Evolutionary conservation across 2,329 filamentous ascomycete genomes (phyloP), one percentile per base, ranked within the genome.

Genomic region (Trichoderma endophyticum): DNA sequence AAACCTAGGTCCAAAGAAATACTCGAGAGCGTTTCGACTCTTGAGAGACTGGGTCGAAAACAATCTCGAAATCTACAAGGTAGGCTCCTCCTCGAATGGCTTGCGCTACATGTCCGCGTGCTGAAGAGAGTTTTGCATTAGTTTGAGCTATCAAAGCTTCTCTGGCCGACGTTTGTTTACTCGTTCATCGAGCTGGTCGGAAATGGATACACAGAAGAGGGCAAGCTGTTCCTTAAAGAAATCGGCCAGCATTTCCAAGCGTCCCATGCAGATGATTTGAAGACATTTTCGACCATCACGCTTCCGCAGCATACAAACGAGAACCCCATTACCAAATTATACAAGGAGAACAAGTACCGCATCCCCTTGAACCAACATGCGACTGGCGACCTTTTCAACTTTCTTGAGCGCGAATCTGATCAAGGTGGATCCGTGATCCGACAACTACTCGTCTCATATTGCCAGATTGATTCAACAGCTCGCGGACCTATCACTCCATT

Each of bases 101-200:
- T 26, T 11, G 24, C 21, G 7, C 5, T 12, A 7, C n/a, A 36
- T 32, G 11, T 4, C 14, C 57, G 6, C 30, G n/a, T 61, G 28
- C 71, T 72, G 24, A 72, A 28, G 9, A 61, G 18, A 12, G 30
- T 18, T 61, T n/a, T 61, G 18, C 72, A 14, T 74, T 60, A 95
- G 90, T 94, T 95, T 59, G 96, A 99, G 83, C 86, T 99, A 3
- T 88, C 90, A 72, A 94, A 97, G 75, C 85, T 98, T 4, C 84
- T 97, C 18, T 99, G 96, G 94, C 96, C 96, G 0, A 84, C 97
- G 0, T 98, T 98, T 78, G 93, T 98, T 65, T 97, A 99, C 81
- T 96, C 93, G 0, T 98, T 93, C 79, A 85, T 99, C 30, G 91
- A 93, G 71, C 88, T 98, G 70, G 88, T 97, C 32, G 86, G 86